These are phyloP conservation scores for Anaeromyces robustus DNA, from an alignment of 192 early-diverging fungal species.

Conservation along the genomic window DNA sequence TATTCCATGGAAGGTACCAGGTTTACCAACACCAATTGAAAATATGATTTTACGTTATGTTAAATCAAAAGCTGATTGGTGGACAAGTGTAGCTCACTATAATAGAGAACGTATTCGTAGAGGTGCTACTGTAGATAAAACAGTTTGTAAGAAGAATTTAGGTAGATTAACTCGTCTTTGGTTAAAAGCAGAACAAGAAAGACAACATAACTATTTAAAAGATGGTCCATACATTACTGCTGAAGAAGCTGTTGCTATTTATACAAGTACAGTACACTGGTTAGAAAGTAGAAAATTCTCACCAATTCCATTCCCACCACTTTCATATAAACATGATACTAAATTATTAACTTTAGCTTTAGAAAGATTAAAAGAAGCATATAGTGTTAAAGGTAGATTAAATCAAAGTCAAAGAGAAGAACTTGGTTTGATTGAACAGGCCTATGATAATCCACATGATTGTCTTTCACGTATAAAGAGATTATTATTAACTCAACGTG, in stretches of 20 bases:
- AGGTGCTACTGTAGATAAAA: slow-evolving; percentile 98
- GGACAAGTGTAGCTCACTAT: slow-evolving; percentile 95
- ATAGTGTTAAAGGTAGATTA: slow-evolving; percentile 84
- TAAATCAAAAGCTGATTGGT: slow-evolving; percentile 99
- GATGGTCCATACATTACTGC: slow-evolving; percentile 96
- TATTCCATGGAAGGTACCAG: slow-evolving; percentile 98
- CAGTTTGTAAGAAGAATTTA: slow-evolving; percentile 95
- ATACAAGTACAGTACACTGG: slow-evolving; percentile 95
- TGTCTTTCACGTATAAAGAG: slow-evolving; percentile 80
- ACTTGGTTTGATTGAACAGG: slow-evolving; percentile 93
- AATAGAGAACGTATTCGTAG: slow-evolving; percentile 97
- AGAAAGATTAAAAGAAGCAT: slow-evolving; percentile 87
- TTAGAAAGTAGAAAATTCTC: slow-evolving; percentile 93
- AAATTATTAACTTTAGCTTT: slow-evolving; percentile 91
- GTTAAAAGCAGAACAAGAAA: slow-evolving; percentile 98
- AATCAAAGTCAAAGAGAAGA: slow-evolving; percentile 96
- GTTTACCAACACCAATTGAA: slow-evolving; percentile 91
- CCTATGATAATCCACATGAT: slow-evolving; percentile 87
- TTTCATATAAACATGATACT: slow-evolving; percentile 99
- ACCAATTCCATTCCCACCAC: slow-evolving; percentile 96
- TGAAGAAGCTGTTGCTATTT: slow-evolving; percentile 96
- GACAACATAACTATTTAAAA: slow-evolving; percentile 97
- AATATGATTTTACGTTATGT: slow-evolving; percentile 99
- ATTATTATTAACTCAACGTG: slow-evolving; percentile 85
- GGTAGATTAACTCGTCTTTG: slow-evolving; percentile 94